phyloP scores from a whole-genome alignment of 805 yeast genomes.

The Candida chauliodis region DNA sequence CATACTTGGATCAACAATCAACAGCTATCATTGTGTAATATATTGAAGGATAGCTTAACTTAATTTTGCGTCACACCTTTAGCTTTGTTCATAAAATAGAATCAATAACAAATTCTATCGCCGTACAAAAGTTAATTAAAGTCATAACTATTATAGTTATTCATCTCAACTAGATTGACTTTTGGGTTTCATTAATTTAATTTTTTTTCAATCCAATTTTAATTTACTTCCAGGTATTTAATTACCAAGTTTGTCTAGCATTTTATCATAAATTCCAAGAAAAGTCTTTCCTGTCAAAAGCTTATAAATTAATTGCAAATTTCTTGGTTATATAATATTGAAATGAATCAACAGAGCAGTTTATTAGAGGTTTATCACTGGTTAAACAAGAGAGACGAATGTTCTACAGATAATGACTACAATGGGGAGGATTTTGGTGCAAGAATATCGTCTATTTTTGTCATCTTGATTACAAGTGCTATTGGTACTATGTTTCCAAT shows the following conservation, averaged over 20 bases:
- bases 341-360: not conserved
- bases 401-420: slow-evolving; percentile 42
- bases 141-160: not conserved
- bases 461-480: slow-evolving; percentile 50
- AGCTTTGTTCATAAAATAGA: too few relatives aligned
- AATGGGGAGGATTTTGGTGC: slow-evolving; percentile 41
- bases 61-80: too few relatives aligned
- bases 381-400: slow-evolving; percentile 34
- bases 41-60: too few relatives aligned
- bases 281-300: slow-evolving; percentile 1
- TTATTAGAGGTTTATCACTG: slow-evolving; percentile 27
- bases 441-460: slow-evolving; percentile 63
- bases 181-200: not conserved
- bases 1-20: too few relatives aligned
- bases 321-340: not conserved
- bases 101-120: too few relatives aligned
- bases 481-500: slow-evolving; percentile 62
- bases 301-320: too few relatives aligned
- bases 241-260: too few relatives aligned
- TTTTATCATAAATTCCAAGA: not conserved
- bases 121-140: not conserved
- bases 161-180: not conserved
- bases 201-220: too few relatives aligned
- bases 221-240: not conserved
- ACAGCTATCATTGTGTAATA: too few relatives aligned